Base-by-base conservation (phyloP, 352 stramenopile genomes). In the Peronospora belbahrii region DNA sequence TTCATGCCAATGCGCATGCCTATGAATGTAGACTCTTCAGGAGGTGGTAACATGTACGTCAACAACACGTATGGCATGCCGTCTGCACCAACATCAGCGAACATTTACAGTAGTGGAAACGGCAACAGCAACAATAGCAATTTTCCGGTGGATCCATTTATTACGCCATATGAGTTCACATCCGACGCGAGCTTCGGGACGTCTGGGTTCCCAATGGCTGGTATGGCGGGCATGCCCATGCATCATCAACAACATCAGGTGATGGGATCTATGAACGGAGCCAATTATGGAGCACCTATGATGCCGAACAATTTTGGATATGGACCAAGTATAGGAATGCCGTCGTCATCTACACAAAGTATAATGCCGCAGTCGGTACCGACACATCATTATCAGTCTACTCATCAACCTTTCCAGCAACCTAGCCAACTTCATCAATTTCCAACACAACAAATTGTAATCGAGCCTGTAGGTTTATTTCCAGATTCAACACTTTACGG, bases 81-180 rank as follows among this genome's bases (percentile, higher is more conserved):
- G 10, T 18, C 35, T 6, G 18, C 13, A 7, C 20, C 49, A 36
- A 23, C 42, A 38, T 31, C 52, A 48, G 19, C 23, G 14, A 62
- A 48, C 35, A 56, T 39, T 28, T n/a, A 18, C 25, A 52, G 18
- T n/a, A 37, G 18, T 41, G 44, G 35, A 42, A 63, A 28, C 14
- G 53, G 39, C 20, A 60, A 24, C 39, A 44, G 23, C 40, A 52
- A 48, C 42, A 41, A 32, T 41, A 83, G 55, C 38, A 75, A 71
- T 15, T 59, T 87, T 5, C 68, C 64, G 4, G 59, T 65, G 23
- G 72, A 89, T 45, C 73, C 78, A 20, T 88, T 88, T 58, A 86
- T 88, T 42, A 59, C 73, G 0, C 74, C 73, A 31, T 31, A 74
- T n/a, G 59, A 48, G 10, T 77, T 64, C 41, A 20, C 28, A 5